Percentiles rank a stretch among this genome's conserved stretches.
Conservation (phyloP, 2,329 filamentous ascomycete genomes). For the Raffaelea arxii region DNA sequence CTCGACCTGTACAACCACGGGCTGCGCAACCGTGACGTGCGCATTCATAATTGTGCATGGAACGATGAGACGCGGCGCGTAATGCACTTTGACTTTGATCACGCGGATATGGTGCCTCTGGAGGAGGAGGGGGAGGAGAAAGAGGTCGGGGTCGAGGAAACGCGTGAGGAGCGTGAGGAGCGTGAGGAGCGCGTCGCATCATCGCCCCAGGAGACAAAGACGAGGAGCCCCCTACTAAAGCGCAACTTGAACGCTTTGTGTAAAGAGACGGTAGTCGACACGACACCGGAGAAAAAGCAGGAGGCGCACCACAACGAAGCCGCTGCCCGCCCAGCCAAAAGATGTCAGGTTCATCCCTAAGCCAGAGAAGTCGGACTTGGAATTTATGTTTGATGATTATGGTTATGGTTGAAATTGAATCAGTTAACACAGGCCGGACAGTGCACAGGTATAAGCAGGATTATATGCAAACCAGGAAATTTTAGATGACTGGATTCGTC, state of each 20-base stretch:
- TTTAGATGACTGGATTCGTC: no score
- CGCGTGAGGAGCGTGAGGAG: background rate
- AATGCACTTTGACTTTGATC: slow-evolving; percentile 3
- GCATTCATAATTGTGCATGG: slow-evolving; percentile 3
- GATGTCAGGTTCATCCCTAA: no score
- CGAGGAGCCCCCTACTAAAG: background rate
- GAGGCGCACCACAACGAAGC: background rate
- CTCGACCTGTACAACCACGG: background rate
- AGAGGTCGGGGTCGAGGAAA: background rate
- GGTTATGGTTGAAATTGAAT: no score
- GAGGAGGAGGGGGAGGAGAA: background rate
- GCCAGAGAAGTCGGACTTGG: no score
- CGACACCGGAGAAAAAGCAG: background rate
- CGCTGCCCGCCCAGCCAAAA: no score
- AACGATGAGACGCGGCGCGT: slow-evolving; percentile 1
- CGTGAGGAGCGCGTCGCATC: no score
- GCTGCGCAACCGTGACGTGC: slow-evolving; percentile 1
- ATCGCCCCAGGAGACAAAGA: background rate
- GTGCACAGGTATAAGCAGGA: no score
- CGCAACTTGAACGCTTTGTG: background rate
- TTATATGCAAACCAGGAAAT: no score
- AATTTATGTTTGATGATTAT: no score
- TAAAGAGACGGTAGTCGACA: background rate
- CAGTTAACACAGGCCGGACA: no score
- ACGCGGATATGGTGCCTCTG: background rate